Evolutionary conservation across 768 basidiomycete species (phyloP).

Genomic region (Strobilomyces confusus): DNA sequence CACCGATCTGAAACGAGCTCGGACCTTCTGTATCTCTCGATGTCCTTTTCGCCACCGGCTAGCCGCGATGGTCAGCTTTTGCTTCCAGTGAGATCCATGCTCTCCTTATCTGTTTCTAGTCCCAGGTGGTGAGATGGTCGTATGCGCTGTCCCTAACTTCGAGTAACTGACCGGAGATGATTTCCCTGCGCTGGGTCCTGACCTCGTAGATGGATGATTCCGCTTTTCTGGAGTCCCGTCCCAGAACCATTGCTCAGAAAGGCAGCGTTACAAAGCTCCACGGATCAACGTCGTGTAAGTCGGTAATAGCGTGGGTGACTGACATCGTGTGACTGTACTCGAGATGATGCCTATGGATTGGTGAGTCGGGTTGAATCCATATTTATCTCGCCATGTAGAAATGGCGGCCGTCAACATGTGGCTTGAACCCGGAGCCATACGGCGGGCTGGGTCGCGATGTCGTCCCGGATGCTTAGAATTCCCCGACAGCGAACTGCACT

Average conservation of each 20-base stretch:
- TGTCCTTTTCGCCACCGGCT: no score
- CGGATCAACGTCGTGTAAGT: not conserved
- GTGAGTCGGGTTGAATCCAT: constrained; percentile 21
- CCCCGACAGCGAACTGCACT: constrained; percentile 35
- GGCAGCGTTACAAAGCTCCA: not conserved
- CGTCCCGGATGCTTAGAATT: not conserved
- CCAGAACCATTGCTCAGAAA: not conserved
- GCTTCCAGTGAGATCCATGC: no score
- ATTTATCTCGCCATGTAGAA: not conserved
- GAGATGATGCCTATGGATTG: constrained; percentile 35
- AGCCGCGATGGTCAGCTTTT: no score
- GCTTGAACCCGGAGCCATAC: constrained; percentile 36
- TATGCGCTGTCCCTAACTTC: no score
- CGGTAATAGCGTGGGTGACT: no score
- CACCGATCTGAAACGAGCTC: no score
- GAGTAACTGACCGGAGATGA: no score
- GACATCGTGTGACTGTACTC: constrained; percentile 20
- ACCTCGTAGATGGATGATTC: no score
- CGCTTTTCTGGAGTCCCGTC: not conserved
- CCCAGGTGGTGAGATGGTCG: no score
- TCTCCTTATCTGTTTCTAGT: no score
- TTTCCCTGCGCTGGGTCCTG: no score
- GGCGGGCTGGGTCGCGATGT: constrained; percentile 13
- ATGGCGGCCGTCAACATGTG: constrained; percentile 35
- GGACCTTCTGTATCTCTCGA: no score